Conservation (phyloP, 2,329 filamentous ascomycete genomes). For the Aspergillus neoniger region DNA sequence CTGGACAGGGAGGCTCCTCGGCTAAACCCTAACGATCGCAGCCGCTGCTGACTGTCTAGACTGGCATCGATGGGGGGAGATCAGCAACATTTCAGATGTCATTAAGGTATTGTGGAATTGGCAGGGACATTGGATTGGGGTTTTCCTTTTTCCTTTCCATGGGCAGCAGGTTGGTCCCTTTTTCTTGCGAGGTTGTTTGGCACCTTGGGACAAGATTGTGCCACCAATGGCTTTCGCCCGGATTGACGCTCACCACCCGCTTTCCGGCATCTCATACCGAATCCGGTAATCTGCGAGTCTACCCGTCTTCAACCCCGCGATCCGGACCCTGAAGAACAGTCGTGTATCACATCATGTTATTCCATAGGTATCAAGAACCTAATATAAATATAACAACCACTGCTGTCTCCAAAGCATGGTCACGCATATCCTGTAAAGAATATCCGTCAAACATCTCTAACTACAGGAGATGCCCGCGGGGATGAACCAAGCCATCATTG, state of each 20-base stretch:
- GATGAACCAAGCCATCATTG: no score
- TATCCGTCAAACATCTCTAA: neutral
- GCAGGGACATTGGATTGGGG: neutral
- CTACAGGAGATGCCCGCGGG: no score
- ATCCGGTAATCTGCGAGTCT: conserved; percentile 17
- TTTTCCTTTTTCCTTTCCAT: neutral
- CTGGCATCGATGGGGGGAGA: no score
- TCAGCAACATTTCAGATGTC: no score
- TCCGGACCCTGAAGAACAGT: neutral
- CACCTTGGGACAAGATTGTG: neutral
- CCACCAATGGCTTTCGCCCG: neutral
- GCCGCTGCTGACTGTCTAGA: conserved; percentile 3
- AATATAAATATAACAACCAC: no score
- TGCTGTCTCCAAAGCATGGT: no score
- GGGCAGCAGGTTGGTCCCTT: neutral
- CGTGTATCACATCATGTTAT: neutral
- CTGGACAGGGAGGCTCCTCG: conserved; percentile 36
- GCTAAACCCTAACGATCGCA: conserved; percentile 41
- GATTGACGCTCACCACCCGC: conserved; percentile 2
- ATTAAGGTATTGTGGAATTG: no score
- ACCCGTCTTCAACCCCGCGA: neutral
- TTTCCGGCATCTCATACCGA: conserved; percentile 15
- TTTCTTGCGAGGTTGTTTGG: neutral
- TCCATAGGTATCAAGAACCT: neutral
- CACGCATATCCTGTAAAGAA: no score